These are phyloP conservation scores for Endogone sp. DNA, from an alignment of 192 early-diverging fungal genomes.

Conservation along the genomic window DNA sequence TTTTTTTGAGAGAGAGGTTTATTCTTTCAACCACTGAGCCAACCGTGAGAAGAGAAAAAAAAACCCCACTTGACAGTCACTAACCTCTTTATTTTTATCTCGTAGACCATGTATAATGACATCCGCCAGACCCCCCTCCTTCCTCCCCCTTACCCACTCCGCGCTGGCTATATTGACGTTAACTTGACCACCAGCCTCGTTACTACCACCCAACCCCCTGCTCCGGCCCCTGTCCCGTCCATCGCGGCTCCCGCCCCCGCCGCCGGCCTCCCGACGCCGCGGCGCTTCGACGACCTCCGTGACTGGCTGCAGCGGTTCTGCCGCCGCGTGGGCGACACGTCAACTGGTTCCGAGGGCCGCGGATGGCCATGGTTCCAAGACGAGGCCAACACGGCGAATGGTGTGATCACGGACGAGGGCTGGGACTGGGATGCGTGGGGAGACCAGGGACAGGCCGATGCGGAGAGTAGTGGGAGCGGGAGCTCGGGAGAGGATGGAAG, in stretches of 20 bases:
- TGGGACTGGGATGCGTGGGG: background rate
- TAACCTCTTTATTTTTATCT: no score
- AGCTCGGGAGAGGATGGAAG: background rate
- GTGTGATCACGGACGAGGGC: background rate
- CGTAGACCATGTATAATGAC: slow-evolving; percentile 32
- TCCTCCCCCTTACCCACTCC: slow-evolving; percentile 23
- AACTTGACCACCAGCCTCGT: background rate
- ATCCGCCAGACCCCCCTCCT: slow-evolving; percentile 22
- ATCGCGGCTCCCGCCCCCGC: background rate
- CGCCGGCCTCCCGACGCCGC: background rate
- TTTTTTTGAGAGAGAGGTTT: no score
- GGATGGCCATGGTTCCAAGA: background rate
- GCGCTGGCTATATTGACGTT: slow-evolving; percentile 1
- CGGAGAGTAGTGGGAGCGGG: no score
- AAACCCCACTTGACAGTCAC: no score
- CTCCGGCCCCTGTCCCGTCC: background rate
- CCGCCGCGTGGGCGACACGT: background rate
- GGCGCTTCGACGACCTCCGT: background rate
- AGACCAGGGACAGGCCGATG: background rate
- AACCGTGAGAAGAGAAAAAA: background rate
- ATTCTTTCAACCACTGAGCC: no score
- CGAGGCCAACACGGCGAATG: background rate
- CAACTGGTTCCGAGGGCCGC: background rate
- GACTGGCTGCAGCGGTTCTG: background rate
- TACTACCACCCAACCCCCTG: background rate